Evolutionary conservation across 2,329 filamentous ascomycete species (phyloP).

Genomic region (Tolypocladium amazonense): DNA sequence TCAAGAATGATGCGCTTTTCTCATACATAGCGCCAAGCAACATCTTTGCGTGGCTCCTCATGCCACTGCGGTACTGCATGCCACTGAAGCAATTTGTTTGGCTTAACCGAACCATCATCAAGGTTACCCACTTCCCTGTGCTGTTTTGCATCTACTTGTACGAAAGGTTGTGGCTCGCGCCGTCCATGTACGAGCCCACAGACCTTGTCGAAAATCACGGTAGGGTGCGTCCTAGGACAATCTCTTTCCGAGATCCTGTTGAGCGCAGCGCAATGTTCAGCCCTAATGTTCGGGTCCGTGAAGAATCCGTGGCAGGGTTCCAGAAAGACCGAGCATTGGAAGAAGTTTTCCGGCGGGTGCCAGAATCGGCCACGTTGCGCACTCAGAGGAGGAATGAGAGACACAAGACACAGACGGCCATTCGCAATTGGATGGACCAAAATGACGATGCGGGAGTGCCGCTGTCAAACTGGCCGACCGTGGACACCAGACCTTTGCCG

Average conservation of each 20-base stretch:
- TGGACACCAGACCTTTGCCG: slow-evolving; percentile 31
- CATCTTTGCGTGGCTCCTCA: slow-evolving; percentile 80
- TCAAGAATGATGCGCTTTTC: slow-evolving; percentile 94
- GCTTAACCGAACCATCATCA: slow-evolving; percentile 85
- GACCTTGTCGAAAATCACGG: slow-evolving; percentile 71
- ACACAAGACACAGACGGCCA: slow-evolving; percentile 67
- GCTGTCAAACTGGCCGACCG: slow-evolving; percentile 37
- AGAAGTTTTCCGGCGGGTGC: slow-evolving; percentile 74
- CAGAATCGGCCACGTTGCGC: slow-evolving; percentile 50
- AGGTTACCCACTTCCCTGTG: slow-evolving; percentile 79
- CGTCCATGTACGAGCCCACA: slow-evolving; percentile 68
- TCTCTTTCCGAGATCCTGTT: slow-evolving; percentile 47
- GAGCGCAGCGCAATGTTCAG: slow-evolving; percentile 58
- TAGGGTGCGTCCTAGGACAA: slow-evolving; percentile 34
- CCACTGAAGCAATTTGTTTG: slow-evolving; percentile 73
- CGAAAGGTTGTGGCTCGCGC: slow-evolving; percentile 68
- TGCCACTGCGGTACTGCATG: slow-evolving; percentile 71
- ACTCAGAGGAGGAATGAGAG: slow-evolving; percentile 53
- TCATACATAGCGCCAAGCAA: slow-evolving; percentile 89
- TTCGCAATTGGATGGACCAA: slow-evolving; percentile 83
- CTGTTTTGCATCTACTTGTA: slow-evolving; percentile 81
- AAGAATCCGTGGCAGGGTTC: slow-evolving; percentile 79
- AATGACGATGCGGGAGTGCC: slow-evolving; percentile 41
- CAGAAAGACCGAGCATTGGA: slow-evolving; percentile 85
- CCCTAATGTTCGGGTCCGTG: slow-evolving; percentile 59